Conservation (phyloP, 768 basidiomycete genomes). For the Leccinum arenicola region DNA sequence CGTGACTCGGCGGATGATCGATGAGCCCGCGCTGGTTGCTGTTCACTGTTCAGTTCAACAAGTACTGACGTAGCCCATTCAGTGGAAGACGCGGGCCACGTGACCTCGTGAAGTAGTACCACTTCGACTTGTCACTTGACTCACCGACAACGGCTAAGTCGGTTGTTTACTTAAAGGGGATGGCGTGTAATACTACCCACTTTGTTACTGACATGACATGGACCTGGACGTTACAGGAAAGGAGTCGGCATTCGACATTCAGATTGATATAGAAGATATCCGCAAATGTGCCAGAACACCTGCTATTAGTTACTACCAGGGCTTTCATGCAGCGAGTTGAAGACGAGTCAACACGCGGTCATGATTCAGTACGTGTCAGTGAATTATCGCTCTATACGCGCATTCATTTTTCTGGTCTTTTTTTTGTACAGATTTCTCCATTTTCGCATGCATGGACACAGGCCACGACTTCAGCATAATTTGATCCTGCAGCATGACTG, state of each 20-base stretch:
- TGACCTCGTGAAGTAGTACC: conserved; percentile 3
- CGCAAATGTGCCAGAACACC: neutral
- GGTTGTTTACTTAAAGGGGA: conserved; percentile 2
- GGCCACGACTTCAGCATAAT: conserved; percentile 32
- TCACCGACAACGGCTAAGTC: neutral
- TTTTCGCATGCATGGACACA: conserved; percentile 40
- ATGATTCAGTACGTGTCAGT: conserved; percentile 25
- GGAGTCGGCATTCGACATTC: neutral
- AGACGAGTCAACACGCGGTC: conserved; percentile 22
- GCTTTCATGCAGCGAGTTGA: conserved; percentile 19
- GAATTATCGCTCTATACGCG: neutral
- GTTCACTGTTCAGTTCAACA: conserved; percentile 12
- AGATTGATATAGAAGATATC: neutral
- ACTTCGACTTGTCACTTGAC: too few species aligned
- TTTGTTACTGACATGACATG: conserved; percentile 1
- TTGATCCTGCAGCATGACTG: conserved; percentile 34
- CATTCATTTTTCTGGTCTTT: conserved; percentile 6
- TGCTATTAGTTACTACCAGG: too few species aligned
- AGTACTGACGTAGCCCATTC: neutral
- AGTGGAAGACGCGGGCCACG: conserved; percentile 4
- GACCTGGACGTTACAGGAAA: neutral
- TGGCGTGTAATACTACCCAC: neutral
- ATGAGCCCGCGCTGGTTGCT: neutral
- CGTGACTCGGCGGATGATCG: neutral
- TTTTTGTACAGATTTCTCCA: conserved; percentile 27